A percentile compares a stretch with the other conserved stretches of the same genome.
Evolutionary conservation across 2,329 filamentous ascomycete species (phyloP).

Genomic region (Colletotrichum gigasporum): DNA sequence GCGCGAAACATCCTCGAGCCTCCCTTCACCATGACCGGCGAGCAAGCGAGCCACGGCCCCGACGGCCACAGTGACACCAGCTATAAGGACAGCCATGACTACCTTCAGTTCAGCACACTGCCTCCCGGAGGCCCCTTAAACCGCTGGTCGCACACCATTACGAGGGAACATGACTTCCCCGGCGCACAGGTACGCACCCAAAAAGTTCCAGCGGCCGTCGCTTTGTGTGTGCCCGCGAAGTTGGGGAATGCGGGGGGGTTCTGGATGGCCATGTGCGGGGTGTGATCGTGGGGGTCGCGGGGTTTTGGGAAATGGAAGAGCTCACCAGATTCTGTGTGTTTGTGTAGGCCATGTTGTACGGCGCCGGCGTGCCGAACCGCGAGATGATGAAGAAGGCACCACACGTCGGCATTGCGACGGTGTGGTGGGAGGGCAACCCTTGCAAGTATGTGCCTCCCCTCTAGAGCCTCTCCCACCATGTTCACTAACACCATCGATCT

Average conservation of each 20-base stretch:
- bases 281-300: slow-evolving; percentile 20
- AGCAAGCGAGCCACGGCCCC: slow-evolving; percentile 11
- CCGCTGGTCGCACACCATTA: slow-evolving; percentile 85
- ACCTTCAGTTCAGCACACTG: slow-evolving; percentile 61
- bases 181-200: slow-evolving; percentile 77
- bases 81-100: slow-evolving; percentile 60
- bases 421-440: slow-evolving; percentile 98
- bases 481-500: background rate
- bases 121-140: slow-evolving; percentile 72
- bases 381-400: slow-evolving; percentile 90
- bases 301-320: background rate
- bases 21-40: slow-evolving; percentile 18
- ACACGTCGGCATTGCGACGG: slow-evolving; percentile 89
- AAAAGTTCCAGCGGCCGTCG: background rate
- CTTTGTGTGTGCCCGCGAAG: background rate
- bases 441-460: slow-evolving; percentile 77
- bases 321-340: slow-evolving; percentile 2
- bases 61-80: slow-evolving; percentile 7
- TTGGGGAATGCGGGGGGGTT: slow-evolving; percentile 29
- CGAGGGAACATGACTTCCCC: slow-evolving; percentile 87
- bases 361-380: slow-evolving; percentile 84
- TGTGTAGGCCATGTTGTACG: slow-evolving; percentile 88
- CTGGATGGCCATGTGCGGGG: slow-evolving; percentile 2
- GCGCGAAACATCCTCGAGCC: background rate
- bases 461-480: background rate